Evolutionary conservation across 331 rosid genomes (phyloP), one percentile per base, ranked within the genome.

Genomic region (Spiraea crenata): DNA sequence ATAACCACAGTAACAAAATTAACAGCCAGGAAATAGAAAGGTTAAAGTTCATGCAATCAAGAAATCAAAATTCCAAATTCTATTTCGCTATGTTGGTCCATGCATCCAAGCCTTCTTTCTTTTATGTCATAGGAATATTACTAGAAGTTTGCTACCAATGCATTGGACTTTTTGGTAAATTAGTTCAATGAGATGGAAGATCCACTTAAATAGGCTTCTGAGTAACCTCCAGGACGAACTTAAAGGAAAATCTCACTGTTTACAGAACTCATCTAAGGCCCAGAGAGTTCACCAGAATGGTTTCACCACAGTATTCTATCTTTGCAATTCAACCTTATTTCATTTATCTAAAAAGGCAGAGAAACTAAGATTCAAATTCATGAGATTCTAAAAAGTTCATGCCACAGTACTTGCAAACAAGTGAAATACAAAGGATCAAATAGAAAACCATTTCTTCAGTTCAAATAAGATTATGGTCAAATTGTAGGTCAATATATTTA

Each of bases 131-230:
- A 52, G 10, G 40, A 45, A 34, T 57, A 48, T 62, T 25, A 48
- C 11, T 5, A 25, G 1, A 72, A 61, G 34, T 12, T 35, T 65
- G 14, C 34, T 40, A 69, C 67, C 2, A 54, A 54, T 4, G 16
- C 62, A 74, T 60, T 63, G 70, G 44, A 68, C 59, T 47, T 73
- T 64, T 42, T 7, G 44, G 20, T 47, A 17, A 70, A n/a, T 25
- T 13, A 17, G 25, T 2, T 31, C 42, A 65, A 68, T 58, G 8
- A 65, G 74, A 66, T 80, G 71, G 70, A 63, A 68, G 50, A 62
- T 31, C 38, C 65, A 49, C n/a, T 37, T 67, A 72, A 20, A 63
- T 48, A 67, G 9, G 52, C 68, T 60, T 49, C 20, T 7, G 44
- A 51, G 42, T 13, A 44, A 73, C 55, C 60, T 15, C 40, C 38